Conservation (phyloP, 768 basidiomycete genomes). For the Ramaria sp. region DNA sequence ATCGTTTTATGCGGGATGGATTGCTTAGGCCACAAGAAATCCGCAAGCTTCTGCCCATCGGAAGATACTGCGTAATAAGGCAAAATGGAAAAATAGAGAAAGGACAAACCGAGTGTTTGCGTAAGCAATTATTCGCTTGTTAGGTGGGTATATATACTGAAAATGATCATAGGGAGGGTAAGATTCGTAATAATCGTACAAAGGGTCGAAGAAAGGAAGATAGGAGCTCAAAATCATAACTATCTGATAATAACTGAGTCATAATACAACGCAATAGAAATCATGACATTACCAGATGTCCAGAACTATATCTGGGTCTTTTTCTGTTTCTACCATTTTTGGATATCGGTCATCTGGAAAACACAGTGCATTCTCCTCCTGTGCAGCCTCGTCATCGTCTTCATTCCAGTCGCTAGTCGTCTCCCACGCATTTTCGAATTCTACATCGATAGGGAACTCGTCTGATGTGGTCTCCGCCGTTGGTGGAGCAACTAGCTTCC, state of each 20-base stretch:
- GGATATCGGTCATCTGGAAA: conserved; percentile 30
- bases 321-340: neutral
- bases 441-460: conserved; percentile 61
- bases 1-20: neutral
- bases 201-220: neutral
- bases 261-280: neutral
- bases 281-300: neutral
- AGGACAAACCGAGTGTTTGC: conserved; percentile 52
- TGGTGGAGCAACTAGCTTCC: neutral
- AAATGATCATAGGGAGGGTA: neutral
- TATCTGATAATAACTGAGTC: neutral
- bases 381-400: conserved; percentile 68
- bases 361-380: conserved; percentile 61
- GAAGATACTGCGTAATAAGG: conserved; percentile 55
- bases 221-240: neutral
- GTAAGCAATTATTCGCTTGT: conserved; percentile 31
- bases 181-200: neutral
- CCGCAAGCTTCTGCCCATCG: conserved; percentile 70
- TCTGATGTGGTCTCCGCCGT: conserved; percentile 17
- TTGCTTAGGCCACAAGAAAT: conserved; percentile 47
- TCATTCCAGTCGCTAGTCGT: conserved; percentile 87
- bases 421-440: conserved; percentile 88
- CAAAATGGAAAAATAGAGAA: conserved; percentile 83
- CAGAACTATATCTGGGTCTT: neutral
- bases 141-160: neutral